These are phyloP conservation scores for Lenzites betulinus DNA, from an alignment of 768 basidiomycete species.

Conservation along the genomic window DNA sequence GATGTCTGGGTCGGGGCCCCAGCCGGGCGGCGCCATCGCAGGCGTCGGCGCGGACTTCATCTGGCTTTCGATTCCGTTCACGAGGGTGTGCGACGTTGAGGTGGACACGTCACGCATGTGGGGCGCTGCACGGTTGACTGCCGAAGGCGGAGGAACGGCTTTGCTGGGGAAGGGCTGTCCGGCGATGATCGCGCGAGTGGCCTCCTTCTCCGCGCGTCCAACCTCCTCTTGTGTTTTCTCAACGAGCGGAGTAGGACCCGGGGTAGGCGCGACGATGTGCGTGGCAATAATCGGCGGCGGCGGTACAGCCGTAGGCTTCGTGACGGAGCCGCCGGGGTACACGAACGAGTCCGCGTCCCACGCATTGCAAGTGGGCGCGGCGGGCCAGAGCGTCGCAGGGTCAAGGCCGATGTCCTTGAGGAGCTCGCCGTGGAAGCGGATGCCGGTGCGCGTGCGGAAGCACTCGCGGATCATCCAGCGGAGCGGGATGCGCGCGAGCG, in stretches of 20 bases:
- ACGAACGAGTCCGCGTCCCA: conserved; percentile 7
- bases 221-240: conserved; percentile 8
- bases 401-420: conserved; percentile 35
- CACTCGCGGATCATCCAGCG: conserved; percentile 58
- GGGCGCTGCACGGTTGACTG: not conserved
- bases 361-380: conserved; percentile 17
- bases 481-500: conserved; percentile 69
- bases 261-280: conserved; percentile 22
- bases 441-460: conserved; percentile 48
- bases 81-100: conserved; percentile 8
- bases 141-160: not conserved
- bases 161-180: not conserved
- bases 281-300: conserved; percentile 1
- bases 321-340: conserved; percentile 1
- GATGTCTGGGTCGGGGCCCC: conserved; percentile 13
- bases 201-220: conserved; percentile 1
- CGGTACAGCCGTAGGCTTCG: not conserved
- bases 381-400: conserved; percentile 30
- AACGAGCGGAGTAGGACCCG: conserved; percentile 24
- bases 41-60: not conserved
- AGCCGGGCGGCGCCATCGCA: not conserved
- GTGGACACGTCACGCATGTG: conserved; percentile 11
- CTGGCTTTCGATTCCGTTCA: conserved; percentile 1
- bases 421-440: conserved; percentile 38
- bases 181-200: not conserved